phyloP scores from a whole-genome alignment of 2,329 filamentous ascomycete species.

The Stemphylium lycopersici region DNA sequence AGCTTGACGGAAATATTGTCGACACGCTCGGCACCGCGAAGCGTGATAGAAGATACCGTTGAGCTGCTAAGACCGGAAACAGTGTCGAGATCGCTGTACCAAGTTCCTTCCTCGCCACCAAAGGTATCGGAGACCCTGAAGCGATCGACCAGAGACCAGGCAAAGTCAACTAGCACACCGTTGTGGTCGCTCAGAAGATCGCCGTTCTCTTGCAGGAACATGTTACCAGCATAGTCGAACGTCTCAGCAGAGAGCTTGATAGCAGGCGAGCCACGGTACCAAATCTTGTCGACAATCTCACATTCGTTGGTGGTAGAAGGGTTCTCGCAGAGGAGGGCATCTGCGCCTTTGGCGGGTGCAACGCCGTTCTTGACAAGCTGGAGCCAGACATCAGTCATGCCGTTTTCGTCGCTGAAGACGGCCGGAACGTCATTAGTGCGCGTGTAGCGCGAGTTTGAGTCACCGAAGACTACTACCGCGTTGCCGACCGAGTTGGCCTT shows the following conservation, averaged over 20 bases:
- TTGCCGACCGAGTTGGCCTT: slow-evolving; percentile 63
- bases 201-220: slow-evolving; percentile 65
- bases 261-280: slow-evolving; percentile 62
- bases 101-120: slow-evolving; percentile 59
- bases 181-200: slow-evolving; percentile 69
- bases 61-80: slow-evolving; percentile 44
- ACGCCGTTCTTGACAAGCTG: slow-evolving; percentile 52
- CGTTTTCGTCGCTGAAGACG: slow-evolving; percentile 58
- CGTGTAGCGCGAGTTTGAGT: slow-evolving; percentile 70
- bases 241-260: slow-evolving; percentile 56
- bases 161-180: slow-evolving; percentile 64
- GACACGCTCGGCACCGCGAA: slow-evolving; percentile 58
- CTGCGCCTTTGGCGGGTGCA: slow-evolving; percentile 29
- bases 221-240: slow-evolving; percentile 62
- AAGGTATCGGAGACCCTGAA: slow-evolving; percentile 47
- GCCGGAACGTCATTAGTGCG: slow-evolving; percentile 60
- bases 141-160: slow-evolving; percentile 23
- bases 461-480: slow-evolving; percentile 68
- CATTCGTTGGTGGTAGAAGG: slow-evolving; percentile 60
- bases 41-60: slow-evolving; percentile 49
- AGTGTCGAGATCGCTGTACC: slow-evolving; percentile 62
- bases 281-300: slow-evolving; percentile 71
- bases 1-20: slow-evolving; percentile 59
- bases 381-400: slow-evolving; percentile 66
- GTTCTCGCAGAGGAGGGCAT: slow-evolving; percentile 60